phyloP scores from a whole-genome alignment of 805 yeast species.

The Isabelozyma gotoi region DNA sequence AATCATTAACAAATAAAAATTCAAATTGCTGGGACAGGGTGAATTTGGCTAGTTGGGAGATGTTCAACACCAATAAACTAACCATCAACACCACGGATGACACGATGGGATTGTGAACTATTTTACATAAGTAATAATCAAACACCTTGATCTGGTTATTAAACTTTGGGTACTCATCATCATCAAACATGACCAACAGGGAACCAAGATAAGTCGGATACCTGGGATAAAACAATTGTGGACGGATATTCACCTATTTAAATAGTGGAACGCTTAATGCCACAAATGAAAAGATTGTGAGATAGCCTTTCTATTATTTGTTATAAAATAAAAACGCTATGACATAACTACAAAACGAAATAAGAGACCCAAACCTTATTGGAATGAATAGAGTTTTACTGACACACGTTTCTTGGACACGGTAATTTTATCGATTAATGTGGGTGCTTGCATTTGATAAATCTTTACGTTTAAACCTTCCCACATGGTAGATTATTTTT shows the following conservation, averaged over 20 bases:
- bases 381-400: no score
- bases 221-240: no score
- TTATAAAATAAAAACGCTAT: no score
- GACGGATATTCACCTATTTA: neutral
- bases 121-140: slow-evolving; percentile 15
- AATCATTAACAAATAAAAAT: slow-evolving; percentile 1
- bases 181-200: neutral
- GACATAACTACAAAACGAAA: neutral
- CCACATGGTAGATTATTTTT: neutral
- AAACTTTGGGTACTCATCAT: neutral
- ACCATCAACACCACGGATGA: slow-evolving; percentile 9
- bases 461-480: neutral
- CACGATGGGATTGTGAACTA: slow-evolving; percentile 20
- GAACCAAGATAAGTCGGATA: no score
- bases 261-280: neutral
- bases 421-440: neutral
- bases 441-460: no score
- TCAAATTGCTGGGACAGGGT: neutral
- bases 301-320: no score
- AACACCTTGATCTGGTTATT: slow-evolving; percentile 12
- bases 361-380: neutral
- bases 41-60: neutral
- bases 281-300: neutral
- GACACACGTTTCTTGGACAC: neutral
- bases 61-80: slow-evolving; percentile 2